Base-by-base conservation (phyloP, 2,329 filamentous ascomycete genomes). In the Penicillium aurantiogriseum region DNA sequence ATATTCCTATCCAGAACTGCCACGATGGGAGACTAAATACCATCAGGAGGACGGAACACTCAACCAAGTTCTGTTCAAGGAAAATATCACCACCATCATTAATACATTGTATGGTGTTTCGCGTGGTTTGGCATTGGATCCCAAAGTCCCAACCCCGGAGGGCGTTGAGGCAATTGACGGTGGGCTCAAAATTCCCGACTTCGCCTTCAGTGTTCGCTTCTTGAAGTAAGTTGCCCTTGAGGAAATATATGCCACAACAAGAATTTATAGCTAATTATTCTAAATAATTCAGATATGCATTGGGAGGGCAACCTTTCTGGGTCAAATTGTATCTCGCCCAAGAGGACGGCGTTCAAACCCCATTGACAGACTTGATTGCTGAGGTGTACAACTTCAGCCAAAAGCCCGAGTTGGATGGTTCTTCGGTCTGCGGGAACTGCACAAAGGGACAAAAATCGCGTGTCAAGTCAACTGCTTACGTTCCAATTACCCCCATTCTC, bases 311-410 rank as follows among this genome's bases (percentile, higher is more conserved):
- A 17, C 57, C 57, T 23, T 59, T 59, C 39, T 59, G 57, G 57
- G 44, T 57, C 23, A 52, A 53, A 17, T 21, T 57, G 19, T 59
- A 59, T 38, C 38, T 59, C 39, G 47, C 54, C 27, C 57, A 59
- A 13, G 54, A 59, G n/a, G 54, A 57, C 6, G 49, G 48, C 7
- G 13, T 49, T 11, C 53, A 59, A 23, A 54, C 31, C n/a, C 47
- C 53, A 27, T 21, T 52, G 19, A 49, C 29, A n/a, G 54, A 57
- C 39, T 43, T 59, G 10, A 54, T 57, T 25, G 40, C 57, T 5
- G 57, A 59, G 31, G 54, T 59, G 4, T 59, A 57, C n/a, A 59
- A 59, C 21, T 59, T 59, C 27, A 57, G 57, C 13, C 57, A 59
- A 40, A 54, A 49, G 45, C 57, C 57, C 3, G 49, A 57, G 10